These are phyloP conservation scores for Daldinia grandis DNA, from an alignment of 495 filamentous ascomycete genomes.

Conservation along the genomic window DNA sequence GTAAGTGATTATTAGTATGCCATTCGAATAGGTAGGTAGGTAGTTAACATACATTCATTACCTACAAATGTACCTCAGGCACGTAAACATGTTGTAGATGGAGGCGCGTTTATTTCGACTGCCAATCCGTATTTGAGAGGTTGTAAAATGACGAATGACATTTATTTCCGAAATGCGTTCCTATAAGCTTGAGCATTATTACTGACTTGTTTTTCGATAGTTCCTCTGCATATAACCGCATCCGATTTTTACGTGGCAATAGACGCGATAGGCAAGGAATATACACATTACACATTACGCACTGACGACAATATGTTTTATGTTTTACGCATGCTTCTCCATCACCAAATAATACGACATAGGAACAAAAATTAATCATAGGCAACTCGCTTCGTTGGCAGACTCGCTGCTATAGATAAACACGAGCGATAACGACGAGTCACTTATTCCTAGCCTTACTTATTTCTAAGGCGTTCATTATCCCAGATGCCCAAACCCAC, in stretches of 20 bases:
- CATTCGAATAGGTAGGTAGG: background rate
- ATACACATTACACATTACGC: background rate
- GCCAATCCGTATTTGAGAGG: background rate
- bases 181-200: background rate
- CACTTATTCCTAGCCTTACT: background rate
- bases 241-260: background rate
- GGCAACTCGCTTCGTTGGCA: background rate
- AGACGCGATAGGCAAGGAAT: slow-evolving; percentile 2
- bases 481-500: slow-evolving; percentile 4
- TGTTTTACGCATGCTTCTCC: background rate
- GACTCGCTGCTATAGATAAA: background rate
- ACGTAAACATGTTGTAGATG: background rate
- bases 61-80: background rate
- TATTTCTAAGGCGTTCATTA: slow-evolving; percentile 1
- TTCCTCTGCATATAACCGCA: slow-evolving; percentile 4
- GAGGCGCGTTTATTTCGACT: slow-evolving; percentile 1
- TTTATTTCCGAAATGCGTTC: background rate
- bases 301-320: background rate
- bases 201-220: background rate
- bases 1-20: too few relatives aligned
- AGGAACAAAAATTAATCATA: background rate
- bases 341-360: background rate
- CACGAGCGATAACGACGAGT: background rate
- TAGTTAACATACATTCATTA: background rate
- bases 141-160: background rate